A percentile compares a stretch with the other conserved stretches of the same genome.
These are phyloP conservation scores for Penicillium freii DNA, from an alignment of 2,329 filamentous ascomycete species.

Conservation along the genomic window DNA sequence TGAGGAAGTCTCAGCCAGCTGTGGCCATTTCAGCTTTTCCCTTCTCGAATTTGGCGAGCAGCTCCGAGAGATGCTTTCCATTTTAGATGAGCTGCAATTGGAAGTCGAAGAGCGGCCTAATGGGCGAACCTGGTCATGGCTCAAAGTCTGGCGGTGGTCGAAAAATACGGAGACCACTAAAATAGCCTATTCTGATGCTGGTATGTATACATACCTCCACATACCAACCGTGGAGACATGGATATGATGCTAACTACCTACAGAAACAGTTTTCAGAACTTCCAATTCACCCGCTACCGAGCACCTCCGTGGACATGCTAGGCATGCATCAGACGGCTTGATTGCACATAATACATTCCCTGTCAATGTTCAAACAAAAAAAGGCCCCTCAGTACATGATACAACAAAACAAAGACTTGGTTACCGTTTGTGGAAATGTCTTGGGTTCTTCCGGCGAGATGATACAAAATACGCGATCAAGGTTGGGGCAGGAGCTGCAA, in stretches of 20 bases:
- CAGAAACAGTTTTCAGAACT: background rate
- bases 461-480: constrained; percentile 82
- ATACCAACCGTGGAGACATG: no score
- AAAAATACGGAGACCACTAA: constrained; percentile 11
- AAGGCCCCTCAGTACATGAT: constrained; percentile 4
- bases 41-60: constrained; percentile 88
- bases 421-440: constrained; percentile 42
- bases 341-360: constrained; percentile 9
- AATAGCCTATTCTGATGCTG: constrained; percentile 29
- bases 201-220: constrained; percentile 14
- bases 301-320: background rate
- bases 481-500: constrained; percentile 81
- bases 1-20: constrained; percentile 96
- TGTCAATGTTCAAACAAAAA: constrained; percentile 5
- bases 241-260: background rate
- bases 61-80: constrained; percentile 75
- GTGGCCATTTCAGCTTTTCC: constrained; percentile 92
- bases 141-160: constrained; percentile 68
- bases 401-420: constrained; percentile 33
- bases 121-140: constrained; percentile 76
- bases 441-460: constrained; percentile 60
- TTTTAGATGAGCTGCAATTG: constrained; percentile 77
- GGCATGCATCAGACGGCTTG: constrained; percentile 10
- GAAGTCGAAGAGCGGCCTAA: constrained; percentile 61
- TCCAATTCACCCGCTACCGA: background rate